phyloP scores from a whole-genome alignment of 2,329 filamentous ascomycete genomes.

The Verruconis gallopava region DNA sequence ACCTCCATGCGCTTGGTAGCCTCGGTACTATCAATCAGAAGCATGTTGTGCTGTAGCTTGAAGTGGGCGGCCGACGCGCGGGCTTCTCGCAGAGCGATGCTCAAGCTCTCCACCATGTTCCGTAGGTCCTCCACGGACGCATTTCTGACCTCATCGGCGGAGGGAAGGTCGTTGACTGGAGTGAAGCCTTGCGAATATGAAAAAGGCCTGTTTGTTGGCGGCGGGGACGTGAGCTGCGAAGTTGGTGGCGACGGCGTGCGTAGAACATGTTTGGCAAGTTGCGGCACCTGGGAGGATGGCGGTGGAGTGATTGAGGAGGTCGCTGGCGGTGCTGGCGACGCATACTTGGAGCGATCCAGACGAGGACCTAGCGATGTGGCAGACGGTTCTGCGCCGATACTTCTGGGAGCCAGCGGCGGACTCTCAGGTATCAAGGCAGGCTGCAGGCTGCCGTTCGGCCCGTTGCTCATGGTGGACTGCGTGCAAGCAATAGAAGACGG shows the following conservation, averaged over 20 bases:
- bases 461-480: neutral
- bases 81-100: slow-evolving; percentile 45
- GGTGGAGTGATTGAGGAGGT: slow-evolving; percentile 49
- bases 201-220: slow-evolving; percentile 22
- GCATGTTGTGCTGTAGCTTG: slow-evolving; percentile 77
- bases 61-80: slow-evolving; percentile 82
- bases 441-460: neutral
- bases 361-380: neutral
- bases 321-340: slow-evolving; percentile 29
- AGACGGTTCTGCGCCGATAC: neutral
- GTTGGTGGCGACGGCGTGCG: slow-evolving; percentile 39
- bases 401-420: neutral
- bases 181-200: slow-evolving; percentile 13
- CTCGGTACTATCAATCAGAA: slow-evolving; percentile 72
- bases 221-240: slow-evolving; percentile 36
- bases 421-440: neutral
- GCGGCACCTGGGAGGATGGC: slow-evolving; percentile 44
- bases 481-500: too few relatives aligned
- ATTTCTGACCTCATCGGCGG: slow-evolving; percentile 37
- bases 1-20: slow-evolving; percentile 77
- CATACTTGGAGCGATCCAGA: slow-evolving; percentile 18
- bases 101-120: slow-evolving; percentile 38
- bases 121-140: slow-evolving; percentile 41
- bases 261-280: slow-evolving; percentile 21
- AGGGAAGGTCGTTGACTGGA: slow-evolving; percentile 24